A percentile compares a stretch with the other conserved stretches of the same genome.
Conservation (phyloP, 2,329 filamentous ascomycete species). For the Aplosporella prunicola region DNA sequence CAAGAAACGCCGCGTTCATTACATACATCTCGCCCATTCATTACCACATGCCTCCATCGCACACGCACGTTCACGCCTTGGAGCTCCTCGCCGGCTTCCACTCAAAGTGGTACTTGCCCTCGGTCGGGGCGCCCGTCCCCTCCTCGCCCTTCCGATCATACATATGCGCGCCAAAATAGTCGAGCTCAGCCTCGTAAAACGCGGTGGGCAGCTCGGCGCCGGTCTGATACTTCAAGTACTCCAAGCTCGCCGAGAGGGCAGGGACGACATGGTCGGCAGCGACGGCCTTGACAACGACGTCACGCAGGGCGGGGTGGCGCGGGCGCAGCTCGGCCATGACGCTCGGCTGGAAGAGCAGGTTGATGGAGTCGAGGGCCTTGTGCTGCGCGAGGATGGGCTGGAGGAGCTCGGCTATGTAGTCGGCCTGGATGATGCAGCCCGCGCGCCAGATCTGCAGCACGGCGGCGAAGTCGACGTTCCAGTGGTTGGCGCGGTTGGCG, state of each 20-base stretch:
- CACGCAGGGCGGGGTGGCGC: slow-evolving; percentile 44
- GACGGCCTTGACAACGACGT: slow-evolving; percentile 45
- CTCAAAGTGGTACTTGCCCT: slow-evolving; percentile 54
- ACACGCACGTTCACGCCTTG: background rate
- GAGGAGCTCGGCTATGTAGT: slow-evolving; percentile 54
- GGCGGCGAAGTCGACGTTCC: slow-evolving; percentile 46
- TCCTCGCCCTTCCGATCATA: slow-evolving; percentile 50
- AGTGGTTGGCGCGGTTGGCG: slow-evolving; percentile 49
- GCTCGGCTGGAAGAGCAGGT: slow-evolving; percentile 38
- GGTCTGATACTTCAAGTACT: slow-evolving; percentile 57
- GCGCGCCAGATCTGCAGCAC: slow-evolving; percentile 56
- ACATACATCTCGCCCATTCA: too few species aligned
- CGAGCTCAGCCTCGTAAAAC: slow-evolving; percentile 62
- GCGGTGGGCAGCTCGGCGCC: slow-evolving; percentile 53
- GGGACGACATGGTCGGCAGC: slow-evolving; percentile 53
- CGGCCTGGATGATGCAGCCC: slow-evolving; percentile 62
- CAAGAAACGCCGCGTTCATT: too few species aligned
- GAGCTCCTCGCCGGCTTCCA: slow-evolving; percentile 40
- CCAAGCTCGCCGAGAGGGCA: slow-evolving; percentile 51
- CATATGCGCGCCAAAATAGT: slow-evolving; percentile 60
- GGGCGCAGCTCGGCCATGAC: slow-evolving; percentile 47
- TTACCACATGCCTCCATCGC: too few species aligned
- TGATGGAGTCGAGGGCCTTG: slow-evolving; percentile 31
- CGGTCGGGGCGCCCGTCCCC: slow-evolving; percentile 41
- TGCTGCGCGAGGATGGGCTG: slow-evolving; percentile 33